Base-by-base conservation (phyloP, 208 protist species). In the Zelonia costaricensis region DNA sequence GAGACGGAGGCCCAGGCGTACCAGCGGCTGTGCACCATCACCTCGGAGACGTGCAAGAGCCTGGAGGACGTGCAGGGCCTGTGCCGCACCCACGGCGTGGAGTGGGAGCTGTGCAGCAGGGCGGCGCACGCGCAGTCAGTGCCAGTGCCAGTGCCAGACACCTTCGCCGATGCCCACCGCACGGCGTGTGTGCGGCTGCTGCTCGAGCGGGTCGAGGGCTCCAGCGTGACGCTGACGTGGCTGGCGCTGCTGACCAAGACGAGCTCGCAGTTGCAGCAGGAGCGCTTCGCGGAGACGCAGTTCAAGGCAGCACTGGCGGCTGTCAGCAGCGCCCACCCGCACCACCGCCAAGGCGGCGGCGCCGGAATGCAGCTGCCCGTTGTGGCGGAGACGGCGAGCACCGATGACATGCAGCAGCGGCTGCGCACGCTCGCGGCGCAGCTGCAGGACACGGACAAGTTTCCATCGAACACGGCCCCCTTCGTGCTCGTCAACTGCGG, bases 401-500 rank as follows among this genome's bases (percentile, higher is more conserved):
- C 58, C 16, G 74, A 74, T 22, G 25, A 66, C 18, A 39, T 86
- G 43, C 49, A 76, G 18, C 56, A 75, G 15, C 52, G 43, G 51
- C 47, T 69, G 30, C 43, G 57, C 3, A 28, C 38, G 20, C 54
- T 80, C 18, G 62, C 71, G 13, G 51, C 45, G 2, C 35, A 62
- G 22, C 62, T 76, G 31, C 48, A 76, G 18, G 18, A 22, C 20
- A 18, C 38, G 0, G 13, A 62, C 12, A 45, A 27, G 16, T 20
- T 49, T 10, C 25, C 44, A 4, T 12, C 55, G 10, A 61, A 39
- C 60, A 67, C 47, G 16, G 27, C 31, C 7, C 66, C 66, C 15
- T 69, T 77, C 30, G 64, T 76, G 8, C 58, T 84, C 16, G 62
- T 74, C 9, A 84, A 84, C 65, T 83, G 76, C 46, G 66, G 78